Evolutionary conservation across 441 rosid genomes (phyloP).

Genomic region (Adansonia grandidieri): DNA sequence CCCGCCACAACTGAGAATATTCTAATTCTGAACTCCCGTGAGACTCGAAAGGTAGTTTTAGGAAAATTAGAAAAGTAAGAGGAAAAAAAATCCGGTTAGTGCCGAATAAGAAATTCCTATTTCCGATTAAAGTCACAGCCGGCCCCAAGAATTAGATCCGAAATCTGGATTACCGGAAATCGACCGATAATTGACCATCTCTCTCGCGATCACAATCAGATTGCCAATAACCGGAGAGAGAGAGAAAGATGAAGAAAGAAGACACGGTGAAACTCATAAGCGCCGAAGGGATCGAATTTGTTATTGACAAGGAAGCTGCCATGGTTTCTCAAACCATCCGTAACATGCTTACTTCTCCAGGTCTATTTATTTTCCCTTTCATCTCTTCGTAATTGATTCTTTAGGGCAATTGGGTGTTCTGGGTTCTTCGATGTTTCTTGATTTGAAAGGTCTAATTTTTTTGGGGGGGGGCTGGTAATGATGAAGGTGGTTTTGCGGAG

Average conservation of each 20-base stretch:
- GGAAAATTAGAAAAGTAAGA: background rate
- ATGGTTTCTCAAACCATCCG: slow-evolving; percentile 97
- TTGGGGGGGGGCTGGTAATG: background rate
- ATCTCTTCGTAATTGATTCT: background rate
- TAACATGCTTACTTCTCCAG: slow-evolving; percentile 97
- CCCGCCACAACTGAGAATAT: background rate
- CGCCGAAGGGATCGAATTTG: slow-evolving; percentile 91
- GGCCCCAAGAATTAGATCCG: background rate
- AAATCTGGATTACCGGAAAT: background rate
- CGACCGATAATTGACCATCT: background rate
- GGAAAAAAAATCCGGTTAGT: background rate
- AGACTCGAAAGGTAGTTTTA: background rate
- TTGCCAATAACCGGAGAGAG: background rate
- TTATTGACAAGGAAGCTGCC: slow-evolving; percentile 86
- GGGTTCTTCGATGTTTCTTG: background rate
- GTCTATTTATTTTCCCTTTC: slow-evolving; percentile 42
- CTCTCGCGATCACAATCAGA: background rate
- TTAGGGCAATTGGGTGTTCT: slow-evolving; percentile 15
- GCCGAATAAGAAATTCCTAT: background rate
- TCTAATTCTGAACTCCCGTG: background rate
- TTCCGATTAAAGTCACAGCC: background rate
- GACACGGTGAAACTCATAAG: slow-evolving; percentile 90
- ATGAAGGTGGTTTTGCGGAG: slow-evolving; percentile 77
- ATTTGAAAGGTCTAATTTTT: background rate
- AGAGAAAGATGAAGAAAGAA: slow-evolving; percentile 52